These are phyloP conservation scores for Xylariaceae sp. DNA, from an alignment of 2,329 filamentous ascomycete species.

Conservation along the genomic window DNA sequence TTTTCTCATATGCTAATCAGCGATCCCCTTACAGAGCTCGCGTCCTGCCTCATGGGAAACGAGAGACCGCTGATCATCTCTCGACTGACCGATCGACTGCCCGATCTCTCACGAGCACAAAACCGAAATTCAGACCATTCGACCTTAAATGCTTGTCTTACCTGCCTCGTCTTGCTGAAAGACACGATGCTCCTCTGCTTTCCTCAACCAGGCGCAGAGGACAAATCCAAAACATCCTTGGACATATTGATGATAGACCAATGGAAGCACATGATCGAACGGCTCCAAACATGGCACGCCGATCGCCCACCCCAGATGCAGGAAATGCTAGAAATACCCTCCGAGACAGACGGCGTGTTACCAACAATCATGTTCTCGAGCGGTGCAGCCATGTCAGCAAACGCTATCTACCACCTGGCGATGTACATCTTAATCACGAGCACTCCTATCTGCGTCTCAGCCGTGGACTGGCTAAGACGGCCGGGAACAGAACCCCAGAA, in stretches of 20 bases:
- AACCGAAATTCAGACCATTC: not conserved
- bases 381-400: conserved; percentile 17
- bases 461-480: not conserved
- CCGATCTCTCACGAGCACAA: not conserved
- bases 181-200: conserved; percentile 14
- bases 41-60: conserved; percentile 16
- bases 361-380: conserved; percentile 14
- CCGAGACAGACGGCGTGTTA: conserved; percentile 3
- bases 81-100: conserved; percentile 11
- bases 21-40: conserved; percentile 9
- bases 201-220: not conserved
- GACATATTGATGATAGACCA: not conserved
- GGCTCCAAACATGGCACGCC: conserved; percentile 6
- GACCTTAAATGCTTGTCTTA: conserved; percentile 10
- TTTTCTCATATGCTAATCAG: not conserved
- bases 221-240: not conserved
- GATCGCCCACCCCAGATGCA: conserved; percentile 9
- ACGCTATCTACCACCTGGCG: conserved; percentile 17
- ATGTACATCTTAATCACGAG: conserved; percentile 20
- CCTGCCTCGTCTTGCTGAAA: conserved; percentile 11
- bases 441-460: not conserved
- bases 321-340: conserved; percentile 9
- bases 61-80: conserved; percentile 4
- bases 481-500: conserved; percentile 1
- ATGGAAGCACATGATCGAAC: conserved; percentile 6